These are phyloP conservation scores for Halophytophthora polymorphica DNA, from an alignment of 352 stramenopile genomes.

Conservation along the genomic window DNA sequence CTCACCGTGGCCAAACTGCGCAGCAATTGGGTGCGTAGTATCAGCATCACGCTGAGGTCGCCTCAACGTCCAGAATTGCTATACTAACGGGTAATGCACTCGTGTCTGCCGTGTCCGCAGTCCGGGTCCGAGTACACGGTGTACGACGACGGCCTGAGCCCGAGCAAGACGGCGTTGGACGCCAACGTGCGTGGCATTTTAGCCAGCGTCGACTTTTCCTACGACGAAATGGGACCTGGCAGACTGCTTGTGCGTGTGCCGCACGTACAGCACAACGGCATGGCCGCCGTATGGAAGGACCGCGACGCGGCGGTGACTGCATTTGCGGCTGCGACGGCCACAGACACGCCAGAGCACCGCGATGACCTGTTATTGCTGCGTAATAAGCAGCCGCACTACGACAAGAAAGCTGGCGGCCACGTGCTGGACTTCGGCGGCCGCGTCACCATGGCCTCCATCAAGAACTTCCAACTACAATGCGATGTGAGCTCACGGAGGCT, in stretches of 20 bases:
- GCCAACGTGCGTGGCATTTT: constrained; percentile 46
- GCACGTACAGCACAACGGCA: constrained; percentile 25
- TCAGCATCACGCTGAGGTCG: too few relatives aligned
- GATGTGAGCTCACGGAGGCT: constrained; percentile 45
- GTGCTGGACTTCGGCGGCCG: constrained; percentile 65
- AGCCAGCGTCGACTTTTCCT: constrained; percentile 51
- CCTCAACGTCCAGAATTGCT: background rate
- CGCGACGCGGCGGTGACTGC: background rate
- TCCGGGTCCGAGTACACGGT: constrained; percentile 60
- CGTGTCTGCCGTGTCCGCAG: constrained; percentile 6
- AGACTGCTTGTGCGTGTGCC: constrained; percentile 43
- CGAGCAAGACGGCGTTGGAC: constrained; percentile 37
- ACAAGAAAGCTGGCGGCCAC: constrained; percentile 45
- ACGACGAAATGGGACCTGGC: constrained; percentile 69
- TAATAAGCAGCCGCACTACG: constrained; percentile 87
- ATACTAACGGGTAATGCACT: background rate
- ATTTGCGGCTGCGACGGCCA: background rate
- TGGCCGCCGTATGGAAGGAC: constrained; percentile 29
- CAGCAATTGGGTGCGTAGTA: constrained; percentile 41
- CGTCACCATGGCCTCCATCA: constrained; percentile 67
- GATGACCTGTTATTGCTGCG: constrained; percentile 54
- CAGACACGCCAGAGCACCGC: constrained; percentile 15
- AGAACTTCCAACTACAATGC: constrained; percentile 71
- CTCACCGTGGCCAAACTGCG: constrained; percentile 58
- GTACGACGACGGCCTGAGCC: constrained; percentile 56